Conservation (phyloP, 2,329 filamentous ascomycete species). For the Calonectria pseudoreteaudii region DNA sequence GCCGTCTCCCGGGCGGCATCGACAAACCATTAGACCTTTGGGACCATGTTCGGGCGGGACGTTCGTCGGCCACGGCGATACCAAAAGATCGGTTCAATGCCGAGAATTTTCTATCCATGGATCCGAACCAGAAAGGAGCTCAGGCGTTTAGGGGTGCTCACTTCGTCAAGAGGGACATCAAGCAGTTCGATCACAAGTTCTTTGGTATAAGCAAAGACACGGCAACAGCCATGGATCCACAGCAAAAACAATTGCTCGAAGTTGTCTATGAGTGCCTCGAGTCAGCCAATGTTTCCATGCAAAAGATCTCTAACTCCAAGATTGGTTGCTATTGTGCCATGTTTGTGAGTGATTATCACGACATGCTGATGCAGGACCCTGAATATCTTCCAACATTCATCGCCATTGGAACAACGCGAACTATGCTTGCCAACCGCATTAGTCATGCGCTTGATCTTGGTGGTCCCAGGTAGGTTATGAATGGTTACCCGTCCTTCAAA, state of each 20-base stretch:
- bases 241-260: slow-evolving; percentile 40
- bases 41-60: slow-evolving; percentile 38
- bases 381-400: slow-evolving; percentile 42
- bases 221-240: slow-evolving; percentile 40
- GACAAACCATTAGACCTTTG: slow-evolving; percentile 39
- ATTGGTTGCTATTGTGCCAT: slow-evolving; percentile 43
- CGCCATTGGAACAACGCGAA: slow-evolving; percentile 41
- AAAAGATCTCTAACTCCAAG: slow-evolving; percentile 36
- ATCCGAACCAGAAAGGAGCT: slow-evolving; percentile 38
- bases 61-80: slow-evolving; percentile 36
- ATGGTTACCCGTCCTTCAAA: neutral
- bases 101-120: slow-evolving; percentile 39
- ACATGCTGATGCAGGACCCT: slow-evolving; percentile 41
- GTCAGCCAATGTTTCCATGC: slow-evolving; percentile 39
- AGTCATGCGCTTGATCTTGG: slow-evolving; percentile 41
- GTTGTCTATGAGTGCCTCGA: slow-evolving; percentile 40
- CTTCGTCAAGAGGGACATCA: slow-evolving; percentile 39
- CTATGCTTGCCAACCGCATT: slow-evolving; percentile 41
- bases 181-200: slow-evolving; percentile 42
- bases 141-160: slow-evolving; percentile 39
- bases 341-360: slow-evolving; percentile 39
- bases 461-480: slow-evolving; percentile 36
- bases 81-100: slow-evolving; percentile 40
- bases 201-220: slow-evolving; percentile 42
- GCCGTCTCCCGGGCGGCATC: slow-evolving; percentile 40